Conservation (phyloP, 345 rosid species). For the Firmiana major region DNA sequence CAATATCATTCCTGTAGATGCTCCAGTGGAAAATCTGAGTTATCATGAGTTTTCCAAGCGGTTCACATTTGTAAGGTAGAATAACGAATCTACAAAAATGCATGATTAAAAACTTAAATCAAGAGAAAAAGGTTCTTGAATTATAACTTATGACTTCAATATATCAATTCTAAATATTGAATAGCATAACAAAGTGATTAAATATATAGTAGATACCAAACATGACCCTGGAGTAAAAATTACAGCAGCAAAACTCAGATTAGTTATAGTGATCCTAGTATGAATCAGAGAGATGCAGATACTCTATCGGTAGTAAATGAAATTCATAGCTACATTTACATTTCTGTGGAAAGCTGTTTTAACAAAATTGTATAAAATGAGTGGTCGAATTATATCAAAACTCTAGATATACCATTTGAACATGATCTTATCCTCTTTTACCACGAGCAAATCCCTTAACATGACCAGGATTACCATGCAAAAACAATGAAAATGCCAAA, state of each 20-base stretch:
- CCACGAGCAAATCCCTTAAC: not conserved
- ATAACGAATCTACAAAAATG: conserved; percentile 57
- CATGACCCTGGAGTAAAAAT: too few relatives aligned
- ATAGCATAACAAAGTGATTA: not conserved
- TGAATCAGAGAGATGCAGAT: too few relatives aligned
- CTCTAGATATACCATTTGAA: not conserved
- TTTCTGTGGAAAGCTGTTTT: not conserved
- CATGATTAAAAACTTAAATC: not conserved
- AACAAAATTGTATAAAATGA: not conserved
- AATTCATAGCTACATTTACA: not conserved
- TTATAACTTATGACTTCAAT: not conserved
- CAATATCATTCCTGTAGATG: conserved; percentile 40
- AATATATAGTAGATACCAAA: too few relatives aligned
- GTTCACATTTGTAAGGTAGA: conserved; percentile 62
- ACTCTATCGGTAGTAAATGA: not conserved
- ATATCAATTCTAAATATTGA: not conserved
- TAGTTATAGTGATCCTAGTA: too few relatives aligned
- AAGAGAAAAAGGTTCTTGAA: not conserved
- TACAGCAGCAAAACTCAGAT: too few relatives aligned
- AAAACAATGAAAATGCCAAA: not conserved
- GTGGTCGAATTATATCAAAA: not conserved
- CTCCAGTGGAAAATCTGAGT: conserved; percentile 66
- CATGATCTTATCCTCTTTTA: not conserved
- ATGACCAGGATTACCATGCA: not conserved
- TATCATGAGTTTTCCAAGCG: conserved; percentile 75